Conservation (phyloP, 2,329 filamentous ascomycete genomes). For the Fusarium avenaceum region DNA sequence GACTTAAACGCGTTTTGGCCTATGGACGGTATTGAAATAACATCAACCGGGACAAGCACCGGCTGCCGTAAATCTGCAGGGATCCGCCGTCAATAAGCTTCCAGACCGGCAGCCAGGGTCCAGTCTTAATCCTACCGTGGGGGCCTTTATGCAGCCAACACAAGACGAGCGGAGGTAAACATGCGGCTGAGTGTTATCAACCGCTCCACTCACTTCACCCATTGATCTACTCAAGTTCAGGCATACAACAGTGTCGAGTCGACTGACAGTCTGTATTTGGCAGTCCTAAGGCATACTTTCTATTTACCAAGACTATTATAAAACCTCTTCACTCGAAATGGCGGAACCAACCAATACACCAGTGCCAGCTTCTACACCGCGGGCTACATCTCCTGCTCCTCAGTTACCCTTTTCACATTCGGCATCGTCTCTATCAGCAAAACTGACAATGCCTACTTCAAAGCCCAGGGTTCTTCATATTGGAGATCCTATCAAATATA, state of each 20-base stretch:
- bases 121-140: slow-evolving; percentile 18
- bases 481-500: slow-evolving; percentile 73
- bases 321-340: slow-evolving; percentile 51
- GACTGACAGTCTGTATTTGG: not conserved
- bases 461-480: slow-evolving; percentile 77
- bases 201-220: slow-evolving; percentile 33
- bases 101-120: slow-evolving; percentile 22
- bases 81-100: slow-evolving; percentile 28
- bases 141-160: slow-evolving; percentile 11
- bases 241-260: slow-evolving; percentile 4
- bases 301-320: not conserved
- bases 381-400: slow-evolving; percentile 58
- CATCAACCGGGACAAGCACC: slow-evolving; percentile 19
- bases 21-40: not conserved
- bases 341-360: slow-evolving; percentile 64
- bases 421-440: slow-evolving; percentile 47
- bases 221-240: slow-evolving; percentile 26
- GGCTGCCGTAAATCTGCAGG: slow-evolving; percentile 25
- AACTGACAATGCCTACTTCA: slow-evolving; percentile 43
- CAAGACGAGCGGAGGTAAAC: slow-evolving; percentile 21
- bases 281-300: not conserved
- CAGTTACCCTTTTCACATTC: slow-evolving; percentile 42
- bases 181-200: slow-evolving; percentile 29
- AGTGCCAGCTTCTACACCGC: slow-evolving; percentile 60
- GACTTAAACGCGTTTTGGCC: not conserved